A percentile compares a stretch with the other conserved stretches of the same genome.
Evolutionary conservation across 768 basidiomycete species (phyloP).

Genomic region (Artomyces pyxidatus): DNA sequence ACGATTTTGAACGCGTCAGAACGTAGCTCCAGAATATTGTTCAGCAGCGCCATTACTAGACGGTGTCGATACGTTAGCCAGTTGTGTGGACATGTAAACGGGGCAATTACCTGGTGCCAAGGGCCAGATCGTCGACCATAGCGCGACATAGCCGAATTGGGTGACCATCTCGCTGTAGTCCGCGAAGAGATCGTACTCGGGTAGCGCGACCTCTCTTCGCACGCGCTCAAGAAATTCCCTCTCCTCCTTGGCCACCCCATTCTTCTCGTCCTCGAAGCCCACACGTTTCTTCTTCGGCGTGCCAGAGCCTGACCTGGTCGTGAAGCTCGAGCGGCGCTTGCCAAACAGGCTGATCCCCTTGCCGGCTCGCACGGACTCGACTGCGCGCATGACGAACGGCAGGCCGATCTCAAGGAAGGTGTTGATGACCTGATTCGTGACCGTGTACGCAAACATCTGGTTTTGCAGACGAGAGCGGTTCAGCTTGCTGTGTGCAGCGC

Average conservation of each 20-base stretch:
- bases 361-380: constrained; percentile 41
- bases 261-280: constrained; percentile 62
- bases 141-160: constrained; percentile 86
- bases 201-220: constrained; percentile 66
- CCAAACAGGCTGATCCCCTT: constrained; percentile 23
- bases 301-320: constrained; percentile 9
- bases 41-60: constrained; percentile 73
- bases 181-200: constrained; percentile 72
- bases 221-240: constrained; percentile 73
- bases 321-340: constrained; percentile 13
- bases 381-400: constrained; percentile 64
- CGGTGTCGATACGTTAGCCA: not conserved
- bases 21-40: constrained; percentile 88
- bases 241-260: constrained; percentile 46
- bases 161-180: constrained; percentile 98
- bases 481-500: constrained; percentile 44
- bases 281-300: constrained; percentile 55
- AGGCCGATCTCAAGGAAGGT: constrained; percentile 74
- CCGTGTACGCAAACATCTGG: constrained; percentile 90
- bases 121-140: constrained; percentile 95
- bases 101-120: constrained; percentile 58
- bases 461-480: constrained; percentile 68
- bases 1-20: constrained; percentile 96
- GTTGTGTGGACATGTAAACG: not conserved
- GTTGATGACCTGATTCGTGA: constrained; percentile 81